These are phyloP conservation scores for Epichloe gansuensis DNA, from an alignment of 2,329 filamentous ascomycete species.

Conservation along the genomic window DNA sequence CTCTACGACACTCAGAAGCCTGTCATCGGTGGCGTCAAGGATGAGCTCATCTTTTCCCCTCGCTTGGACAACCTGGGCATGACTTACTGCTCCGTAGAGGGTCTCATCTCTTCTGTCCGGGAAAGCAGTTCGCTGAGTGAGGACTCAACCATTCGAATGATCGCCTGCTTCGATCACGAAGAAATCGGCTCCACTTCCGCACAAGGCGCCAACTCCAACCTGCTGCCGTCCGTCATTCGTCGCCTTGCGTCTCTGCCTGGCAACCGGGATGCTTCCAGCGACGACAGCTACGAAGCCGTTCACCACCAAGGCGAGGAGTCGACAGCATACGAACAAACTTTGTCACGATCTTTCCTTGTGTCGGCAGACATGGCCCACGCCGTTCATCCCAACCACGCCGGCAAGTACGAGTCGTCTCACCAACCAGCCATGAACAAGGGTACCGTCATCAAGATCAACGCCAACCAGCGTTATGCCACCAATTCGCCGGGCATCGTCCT, in stretches of 20 bases:
- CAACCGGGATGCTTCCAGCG: conserved; percentile 51
- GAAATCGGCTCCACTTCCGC: conserved; percentile 89
- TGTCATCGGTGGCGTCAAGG: conserved; percentile 74
- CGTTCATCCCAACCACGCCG: conserved; percentile 86
- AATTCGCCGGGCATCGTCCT: conserved; percentile 92
- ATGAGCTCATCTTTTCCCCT: conserved; percentile 94
- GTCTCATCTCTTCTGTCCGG: conserved; percentile 66
- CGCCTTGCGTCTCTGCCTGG: conserved; percentile 71
- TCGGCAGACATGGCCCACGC: conserved; percentile 97
- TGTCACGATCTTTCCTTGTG: conserved; percentile 82
- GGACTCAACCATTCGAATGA: conserved; percentile 75
- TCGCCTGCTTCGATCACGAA: conserved; percentile 93
- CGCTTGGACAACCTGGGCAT: conserved; percentile 91
- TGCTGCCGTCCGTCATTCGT: conserved; percentile 75
- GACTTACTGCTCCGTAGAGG: conserved; percentile 84
- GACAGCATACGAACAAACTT: conserved; percentile 86
- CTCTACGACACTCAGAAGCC: conserved; percentile 92
- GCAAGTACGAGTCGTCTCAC: conserved; percentile 85
- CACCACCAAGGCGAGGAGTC: conserved; percentile 48
- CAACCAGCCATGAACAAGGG: conserved; percentile 93
- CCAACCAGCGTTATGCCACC: conserved; percentile 92
- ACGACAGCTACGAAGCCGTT: conserved; percentile 43
- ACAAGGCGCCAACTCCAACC: conserved; percentile 86
- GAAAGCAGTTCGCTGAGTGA: conserved; percentile 52
- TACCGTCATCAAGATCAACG: conserved; percentile 94